Conservation (phyloP, 805 yeast species). For the Lipomyces oligophaga region DNA sequence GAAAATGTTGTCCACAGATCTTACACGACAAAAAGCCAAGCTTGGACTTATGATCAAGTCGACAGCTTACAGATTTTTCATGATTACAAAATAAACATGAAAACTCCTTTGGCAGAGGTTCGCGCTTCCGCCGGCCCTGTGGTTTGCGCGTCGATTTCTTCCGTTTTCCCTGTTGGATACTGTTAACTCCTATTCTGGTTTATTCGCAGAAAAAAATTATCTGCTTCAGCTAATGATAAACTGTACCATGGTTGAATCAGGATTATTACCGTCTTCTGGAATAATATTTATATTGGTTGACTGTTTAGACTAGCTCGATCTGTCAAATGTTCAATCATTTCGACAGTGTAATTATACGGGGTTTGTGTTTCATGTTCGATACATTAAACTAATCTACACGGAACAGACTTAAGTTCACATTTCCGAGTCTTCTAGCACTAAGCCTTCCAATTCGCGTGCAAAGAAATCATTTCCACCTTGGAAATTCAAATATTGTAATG, state of each 20-base stretch:
- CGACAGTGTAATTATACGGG: no score
- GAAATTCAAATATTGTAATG: slow-evolving; percentile 55
- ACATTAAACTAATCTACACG: not conserved
- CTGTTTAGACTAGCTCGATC: no score
- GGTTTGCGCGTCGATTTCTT: slow-evolving; percentile 32
- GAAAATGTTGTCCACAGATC: slow-evolving; percentile 91
- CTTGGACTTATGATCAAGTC: slow-evolving; percentile 78
- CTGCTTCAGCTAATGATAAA: no score
- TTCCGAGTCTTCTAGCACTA: slow-evolving; percentile 20
- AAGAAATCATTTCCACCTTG: slow-evolving; percentile 42
- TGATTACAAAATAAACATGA: slow-evolving; percentile 89
- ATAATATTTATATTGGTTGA: no score
- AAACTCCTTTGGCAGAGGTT: slow-evolving; percentile 29
- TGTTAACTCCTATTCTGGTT: no score
- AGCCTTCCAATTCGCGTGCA: slow-evolving; percentile 34
- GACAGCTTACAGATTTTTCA: slow-evolving; percentile 84
- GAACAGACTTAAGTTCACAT: not conserved
- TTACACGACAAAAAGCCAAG: slow-evolving; percentile 85
- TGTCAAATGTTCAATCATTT: no score
- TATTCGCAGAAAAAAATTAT: no score
- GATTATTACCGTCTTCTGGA: no score
- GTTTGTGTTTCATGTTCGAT: no score
- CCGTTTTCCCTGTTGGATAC: slow-evolving; percentile 26
- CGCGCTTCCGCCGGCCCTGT: slow-evolving; percentile 8
- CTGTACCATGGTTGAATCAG: no score